Conservation (phyloP, 1,284 basidiomycete species). For the Amylostereum chailletii region DNA sequence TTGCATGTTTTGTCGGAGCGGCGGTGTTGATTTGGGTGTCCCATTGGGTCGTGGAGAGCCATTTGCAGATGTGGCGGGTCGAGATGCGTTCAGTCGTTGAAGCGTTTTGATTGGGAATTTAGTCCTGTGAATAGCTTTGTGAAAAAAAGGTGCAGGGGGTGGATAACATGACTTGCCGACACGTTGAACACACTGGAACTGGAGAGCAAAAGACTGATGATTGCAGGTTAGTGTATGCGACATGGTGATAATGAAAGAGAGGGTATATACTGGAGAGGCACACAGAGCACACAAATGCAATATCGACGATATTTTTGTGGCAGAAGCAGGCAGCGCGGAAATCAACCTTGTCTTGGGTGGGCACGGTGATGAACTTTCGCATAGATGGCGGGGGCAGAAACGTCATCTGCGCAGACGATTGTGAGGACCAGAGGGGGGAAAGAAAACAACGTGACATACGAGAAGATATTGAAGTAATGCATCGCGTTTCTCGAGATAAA, state of each 20-base stretch:
- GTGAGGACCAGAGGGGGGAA: not conserved
- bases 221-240: not conserved
- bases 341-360: conserved; percentile 92
- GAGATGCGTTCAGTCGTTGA: conserved; percentile 65
- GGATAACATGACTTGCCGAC: conserved; percentile 47
- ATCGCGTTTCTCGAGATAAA: conserved; percentile 73
- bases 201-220: conserved; percentile 82
- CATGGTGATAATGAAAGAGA: conserved; percentile 6
- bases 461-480: conserved; percentile 85
- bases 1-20: not conserved
- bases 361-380: conserved; percentile 73
- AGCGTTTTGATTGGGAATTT: conserved; percentile 89
- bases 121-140: conserved; percentile 43
- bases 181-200: conserved; percentile 88
- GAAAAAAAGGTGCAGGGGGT: conserved; percentile 2
- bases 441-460: conserved; percentile 32
- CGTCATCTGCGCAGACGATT: conserved; percentile 55
- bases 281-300: conserved; percentile 97
- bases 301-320: conserved; percentile 92
- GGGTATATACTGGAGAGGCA: conserved; percentile 79
- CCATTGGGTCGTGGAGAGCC: not conserved
- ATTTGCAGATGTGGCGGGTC: conserved; percentile 16
- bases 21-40: not conserved
- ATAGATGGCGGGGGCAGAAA: conserved; percentile 83
- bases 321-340: conserved; percentile 99